Evolutionary conservation across 1,284 basidiomycete species (phyloP).

Genomic region (Mycena citricolor): DNA sequence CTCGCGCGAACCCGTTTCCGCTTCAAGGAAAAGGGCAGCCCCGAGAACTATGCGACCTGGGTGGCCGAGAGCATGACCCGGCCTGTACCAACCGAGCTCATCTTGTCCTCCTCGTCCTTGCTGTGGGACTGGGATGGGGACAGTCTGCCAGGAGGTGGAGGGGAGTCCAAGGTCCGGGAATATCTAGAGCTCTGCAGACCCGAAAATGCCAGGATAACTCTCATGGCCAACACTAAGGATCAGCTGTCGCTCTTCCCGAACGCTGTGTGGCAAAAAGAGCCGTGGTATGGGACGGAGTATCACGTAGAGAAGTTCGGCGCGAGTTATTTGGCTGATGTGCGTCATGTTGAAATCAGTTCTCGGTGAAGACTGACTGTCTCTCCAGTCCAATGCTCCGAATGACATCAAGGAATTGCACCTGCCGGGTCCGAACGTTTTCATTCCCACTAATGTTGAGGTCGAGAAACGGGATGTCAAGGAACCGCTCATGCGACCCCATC

Average conservation of each 20-base stretch:
- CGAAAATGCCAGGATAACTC: conserved; percentile 66
- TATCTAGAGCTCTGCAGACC: conserved; percentile 64
- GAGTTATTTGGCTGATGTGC: conserved; percentile 63
- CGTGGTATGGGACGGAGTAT: conserved; percentile 88
- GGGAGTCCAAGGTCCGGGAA: conserved; percentile 58
- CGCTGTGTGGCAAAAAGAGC: conserved; percentile 67
- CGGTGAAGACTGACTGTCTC: conserved; percentile 8
- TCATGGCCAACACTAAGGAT: conserved; percentile 77
- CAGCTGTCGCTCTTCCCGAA: conserved; percentile 54
- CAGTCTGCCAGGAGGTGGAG: conserved; percentile 34
- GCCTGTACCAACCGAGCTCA: conserved; percentile 79
- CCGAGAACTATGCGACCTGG: conserved; percentile 80
- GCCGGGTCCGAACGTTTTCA: conserved; percentile 87
- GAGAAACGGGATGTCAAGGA: conserved; percentile 66
- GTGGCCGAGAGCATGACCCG: conserved; percentile 77
- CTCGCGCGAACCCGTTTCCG: conserved; percentile 82
- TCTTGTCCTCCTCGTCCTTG: conserved; percentile 76
- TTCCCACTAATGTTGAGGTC: conserved; percentile 85
- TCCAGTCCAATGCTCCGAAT: conserved; percentile 61
- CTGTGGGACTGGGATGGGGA: conserved; percentile 76
- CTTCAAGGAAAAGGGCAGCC: conserved; percentile 84
- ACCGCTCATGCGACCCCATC: conserved; percentile 71
- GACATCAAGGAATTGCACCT: conserved; percentile 70
- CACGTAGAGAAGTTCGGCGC: conserved; percentile 66
- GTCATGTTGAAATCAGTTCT: no score